phyloP scores from a whole-genome alignment of 805 yeast genomes.

The Metschnikowia lochheadii region DNA sequence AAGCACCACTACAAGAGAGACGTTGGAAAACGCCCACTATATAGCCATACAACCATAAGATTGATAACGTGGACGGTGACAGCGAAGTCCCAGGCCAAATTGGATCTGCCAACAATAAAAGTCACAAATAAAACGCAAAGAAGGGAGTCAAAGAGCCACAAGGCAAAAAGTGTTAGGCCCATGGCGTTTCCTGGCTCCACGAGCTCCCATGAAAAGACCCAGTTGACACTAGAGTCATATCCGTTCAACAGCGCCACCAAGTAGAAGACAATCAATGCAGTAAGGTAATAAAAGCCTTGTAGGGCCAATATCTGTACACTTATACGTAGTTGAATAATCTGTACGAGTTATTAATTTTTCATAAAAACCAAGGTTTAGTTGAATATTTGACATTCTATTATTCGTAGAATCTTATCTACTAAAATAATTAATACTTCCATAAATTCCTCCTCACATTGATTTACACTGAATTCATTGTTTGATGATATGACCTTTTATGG shows the following conservation, averaged over 20 bases:
- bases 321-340: too few species aligned
- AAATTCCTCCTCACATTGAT: too few species aligned
- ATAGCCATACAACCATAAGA: slow-evolving; percentile 62
- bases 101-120: slow-evolving; percentile 84
- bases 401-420: too few species aligned
- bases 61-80: slow-evolving; percentile 85
- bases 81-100: slow-evolving; percentile 95
- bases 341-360: too few species aligned
- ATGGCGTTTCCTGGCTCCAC: slow-evolving; percentile 71
- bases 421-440: too few species aligned
- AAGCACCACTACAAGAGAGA: slow-evolving; percentile 80
- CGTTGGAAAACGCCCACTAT: slow-evolving; percentile 63
- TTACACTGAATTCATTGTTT: too few species aligned
- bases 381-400: too few species aligned
- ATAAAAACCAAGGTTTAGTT: too few species aligned
- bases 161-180: slow-evolving; percentile 66
- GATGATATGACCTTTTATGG: too few species aligned
- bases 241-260: slow-evolving; percentile 69
- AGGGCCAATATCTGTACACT: slow-evolving; percentile 66
- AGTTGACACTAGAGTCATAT: slow-evolving; percentile 56
- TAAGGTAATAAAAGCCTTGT: slow-evolving; percentile 72
- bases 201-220: slow-evolving; percentile 80
- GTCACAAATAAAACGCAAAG: slow-evolving; percentile 82
- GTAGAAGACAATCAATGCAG: slow-evolving; percentile 65
- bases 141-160: slow-evolving; percentile 83